These are phyloP conservation scores for Fusarium guadeloupense DNA, from an alignment of 2,329 filamentous ascomycete genomes.

Conservation along the genomic window DNA sequence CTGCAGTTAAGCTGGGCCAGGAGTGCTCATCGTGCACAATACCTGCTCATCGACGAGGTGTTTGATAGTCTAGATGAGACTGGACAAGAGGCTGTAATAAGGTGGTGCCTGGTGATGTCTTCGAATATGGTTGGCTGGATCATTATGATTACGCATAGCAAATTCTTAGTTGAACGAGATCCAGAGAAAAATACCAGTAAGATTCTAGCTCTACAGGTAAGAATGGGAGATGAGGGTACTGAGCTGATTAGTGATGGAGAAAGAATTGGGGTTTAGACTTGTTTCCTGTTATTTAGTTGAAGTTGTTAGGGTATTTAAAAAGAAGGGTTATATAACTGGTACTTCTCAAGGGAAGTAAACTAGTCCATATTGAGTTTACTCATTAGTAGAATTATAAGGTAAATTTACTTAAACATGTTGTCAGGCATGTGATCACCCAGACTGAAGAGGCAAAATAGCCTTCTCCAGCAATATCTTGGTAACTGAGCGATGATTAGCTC, in stretches of 20 bases:
- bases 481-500: no score
- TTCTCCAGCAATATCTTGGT: no score
- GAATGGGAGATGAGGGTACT: slow-evolving; percentile 24
- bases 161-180: slow-evolving; percentile 26
- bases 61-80: slow-evolving; percentile 35
- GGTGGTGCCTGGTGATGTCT: slow-evolving; percentile 25
- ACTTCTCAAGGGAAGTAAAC: no score
- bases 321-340: no score
- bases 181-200: slow-evolving; percentile 10
- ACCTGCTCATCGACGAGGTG: slow-evolving; percentile 34
- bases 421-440: no score
- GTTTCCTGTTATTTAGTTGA: no score
- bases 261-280: slow-evolving; percentile 15
- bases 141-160: slow-evolving; percentile 34
- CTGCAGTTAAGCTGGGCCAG: slow-evolving; percentile 19
- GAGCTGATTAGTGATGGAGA: slow-evolving; percentile 19
- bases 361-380: no score
- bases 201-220: slow-evolving; percentile 17
- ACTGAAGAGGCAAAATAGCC: no score
- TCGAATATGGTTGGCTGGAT: slow-evolving; percentile 24
- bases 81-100: slow-evolving; percentile 29
- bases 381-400: no score
- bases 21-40: slow-evolving; percentile 33
- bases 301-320: no score
- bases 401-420: no score